Evolutionary conservation across 495 filamentous ascomycete species (phyloP).

Genomic region (Xanthoparmelia taractica): DNA sequence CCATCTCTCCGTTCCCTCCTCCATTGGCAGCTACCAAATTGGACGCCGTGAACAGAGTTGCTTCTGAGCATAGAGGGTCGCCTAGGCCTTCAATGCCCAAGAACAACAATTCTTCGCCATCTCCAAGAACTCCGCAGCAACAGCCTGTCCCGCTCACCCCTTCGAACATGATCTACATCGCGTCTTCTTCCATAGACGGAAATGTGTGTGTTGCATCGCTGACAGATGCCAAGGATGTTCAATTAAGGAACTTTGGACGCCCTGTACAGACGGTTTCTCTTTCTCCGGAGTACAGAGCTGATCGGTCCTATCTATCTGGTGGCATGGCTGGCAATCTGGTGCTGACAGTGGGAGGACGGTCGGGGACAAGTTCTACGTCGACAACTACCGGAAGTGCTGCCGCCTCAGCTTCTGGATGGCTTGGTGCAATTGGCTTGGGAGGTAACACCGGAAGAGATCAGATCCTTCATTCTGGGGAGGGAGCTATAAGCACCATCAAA

Average conservation of each 20-base stretch:
- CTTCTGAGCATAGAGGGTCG: constrained; percentile 39
- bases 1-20: constrained; percentile 82
- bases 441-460: constrained; percentile 74
- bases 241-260: constrained; percentile 84
- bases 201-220: constrained; percentile 85
- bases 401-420: constrained; percentile 83
- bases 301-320: constrained; percentile 80
- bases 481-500: constrained; percentile 78
- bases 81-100: constrained; percentile 40
- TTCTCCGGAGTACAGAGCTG: constrained; percentile 85
- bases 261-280: constrained; percentile 84
- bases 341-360: constrained; percentile 72
- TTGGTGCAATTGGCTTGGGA: constrained; percentile 74
- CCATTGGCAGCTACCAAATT: constrained; percentile 54
- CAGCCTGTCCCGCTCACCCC: constrained; percentile 56
- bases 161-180: constrained; percentile 84
- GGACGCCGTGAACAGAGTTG: constrained; percentile 42
- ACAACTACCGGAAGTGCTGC: constrained; percentile 72
- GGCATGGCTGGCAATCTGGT: constrained; percentile 84
- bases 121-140: constrained; percentile 40
- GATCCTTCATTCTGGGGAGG: constrained; percentile 85
- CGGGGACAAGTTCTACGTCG: constrained; percentile 68
- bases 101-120: constrained; percentile 42
- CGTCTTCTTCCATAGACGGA: constrained; percentile 88
- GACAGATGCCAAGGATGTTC: constrained; percentile 70